These are phyloP conservation scores for Echinochloa phyllopogon DNA, from an alignment of 176 grass and related monocot genomes.

Conservation along the genomic window DNA sequence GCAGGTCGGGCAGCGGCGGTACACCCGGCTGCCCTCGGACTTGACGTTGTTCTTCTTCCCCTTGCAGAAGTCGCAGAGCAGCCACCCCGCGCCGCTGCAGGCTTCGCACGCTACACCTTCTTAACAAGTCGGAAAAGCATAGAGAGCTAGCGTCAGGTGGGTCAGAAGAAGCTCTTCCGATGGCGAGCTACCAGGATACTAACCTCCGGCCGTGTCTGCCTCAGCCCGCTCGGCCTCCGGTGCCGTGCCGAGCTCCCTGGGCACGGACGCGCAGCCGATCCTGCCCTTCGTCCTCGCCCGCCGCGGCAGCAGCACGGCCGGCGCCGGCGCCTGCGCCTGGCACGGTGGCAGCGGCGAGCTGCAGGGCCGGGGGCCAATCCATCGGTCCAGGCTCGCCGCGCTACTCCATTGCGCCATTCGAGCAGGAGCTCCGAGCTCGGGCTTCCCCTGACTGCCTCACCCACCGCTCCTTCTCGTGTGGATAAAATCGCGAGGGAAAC, in stretches of 20 bases:
- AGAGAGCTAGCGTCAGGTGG: too few relatives aligned
- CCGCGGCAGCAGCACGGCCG: not conserved
- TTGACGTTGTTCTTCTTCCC: conserved; percentile 87
- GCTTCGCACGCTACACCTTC: conserved; percentile 57
- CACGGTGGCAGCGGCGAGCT: not conserved
- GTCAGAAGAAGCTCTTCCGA: too few relatives aligned
- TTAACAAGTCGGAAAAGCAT: not conserved
- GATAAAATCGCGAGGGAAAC: conserved; percentile 44
- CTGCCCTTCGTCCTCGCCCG: not conserved
- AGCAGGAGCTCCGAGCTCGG: conserved; percentile 20
- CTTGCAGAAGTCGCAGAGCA: conserved; percentile 71
- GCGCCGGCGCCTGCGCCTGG: not conserved
- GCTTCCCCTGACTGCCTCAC: not conserved
- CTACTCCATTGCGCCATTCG: conserved; percentile 50
- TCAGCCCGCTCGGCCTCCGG: too few relatives aligned
- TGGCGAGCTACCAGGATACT: too few relatives aligned
- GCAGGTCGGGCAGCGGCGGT: conserved; percentile 83
- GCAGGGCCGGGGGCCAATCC: not conserved
- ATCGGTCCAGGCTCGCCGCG: conserved; percentile 30
- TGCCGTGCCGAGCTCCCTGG: conserved; percentile 34
- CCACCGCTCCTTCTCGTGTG: conserved; percentile 11
- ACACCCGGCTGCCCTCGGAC: conserved; percentile 58
- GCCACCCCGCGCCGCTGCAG: conserved; percentile 65
- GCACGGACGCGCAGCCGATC: conserved; percentile 17
- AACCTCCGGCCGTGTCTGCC: too few relatives aligned